A percentile compares a stretch with the other conserved stretches of the same genome.
phyloP scores from a whole-genome alignment of 1,139 yeast species.

The Arxiozyma telluris region DNA sequence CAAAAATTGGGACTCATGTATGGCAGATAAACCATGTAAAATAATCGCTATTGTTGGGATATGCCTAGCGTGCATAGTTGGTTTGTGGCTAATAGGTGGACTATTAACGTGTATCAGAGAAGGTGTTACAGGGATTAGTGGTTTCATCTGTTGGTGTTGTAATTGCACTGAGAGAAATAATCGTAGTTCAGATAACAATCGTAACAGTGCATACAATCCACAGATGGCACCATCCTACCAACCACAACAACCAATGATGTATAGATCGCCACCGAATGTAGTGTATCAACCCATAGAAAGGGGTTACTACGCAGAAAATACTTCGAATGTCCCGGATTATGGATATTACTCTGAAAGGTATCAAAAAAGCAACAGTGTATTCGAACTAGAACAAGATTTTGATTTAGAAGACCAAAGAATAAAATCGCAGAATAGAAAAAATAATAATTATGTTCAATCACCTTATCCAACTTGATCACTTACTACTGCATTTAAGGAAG shows the following conservation, averaged over 20 bases:
- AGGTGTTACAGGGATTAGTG: conserved; percentile 34
- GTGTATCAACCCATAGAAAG: conserved; percentile 27
- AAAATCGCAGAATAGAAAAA: conserved; percentile 8
- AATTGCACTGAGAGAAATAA: background rate
- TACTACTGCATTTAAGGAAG: background rate
- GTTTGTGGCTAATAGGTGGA: conserved; percentile 35
- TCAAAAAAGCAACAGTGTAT: conserved; percentile 12
- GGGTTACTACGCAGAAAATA: conserved; percentile 6
- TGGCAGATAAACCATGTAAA: conserved; percentile 68
- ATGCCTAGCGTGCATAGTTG: conserved; percentile 40
- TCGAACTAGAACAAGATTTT: conserved; percentile 27
- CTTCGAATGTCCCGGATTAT: conserved; percentile 17
- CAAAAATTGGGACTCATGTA: conserved; percentile 67
- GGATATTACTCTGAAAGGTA: background rate
- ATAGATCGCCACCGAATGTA: conserved; percentile 15
- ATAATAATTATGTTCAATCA: background rate
- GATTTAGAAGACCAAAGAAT: conserved; percentile 27
- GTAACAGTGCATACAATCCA: background rate
- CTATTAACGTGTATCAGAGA: conserved; percentile 35
- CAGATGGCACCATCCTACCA: background rate
- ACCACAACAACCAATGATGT: conserved; percentile 1
- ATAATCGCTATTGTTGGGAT: conserved; percentile 72
- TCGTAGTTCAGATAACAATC: background rate
- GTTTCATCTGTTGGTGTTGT: conserved; percentile 39
- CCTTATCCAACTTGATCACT: background rate